phyloP scores from a whole-genome alignment of 2,329 filamentous ascomycete genomes.

The Fusarium veterinarium region DNA sequence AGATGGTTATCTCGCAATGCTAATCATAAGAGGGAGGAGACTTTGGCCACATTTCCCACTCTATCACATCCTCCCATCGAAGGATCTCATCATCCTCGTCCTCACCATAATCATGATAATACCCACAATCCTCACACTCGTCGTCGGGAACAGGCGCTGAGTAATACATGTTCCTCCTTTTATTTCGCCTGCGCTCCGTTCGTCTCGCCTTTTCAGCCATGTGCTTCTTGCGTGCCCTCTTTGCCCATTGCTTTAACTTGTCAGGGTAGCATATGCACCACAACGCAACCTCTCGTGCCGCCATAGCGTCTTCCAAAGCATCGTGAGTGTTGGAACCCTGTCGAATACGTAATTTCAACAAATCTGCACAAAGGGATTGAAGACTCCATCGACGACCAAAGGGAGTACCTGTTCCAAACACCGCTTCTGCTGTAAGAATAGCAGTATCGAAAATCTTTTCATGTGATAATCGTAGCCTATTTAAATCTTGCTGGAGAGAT shows the following conservation, averaged over 20 bases:
- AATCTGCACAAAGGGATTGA: background rate
- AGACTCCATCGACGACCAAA: background rate
- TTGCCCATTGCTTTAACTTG: background rate
- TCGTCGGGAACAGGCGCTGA: too few species aligned
- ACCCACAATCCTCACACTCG: background rate
- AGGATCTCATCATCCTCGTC: background rate
- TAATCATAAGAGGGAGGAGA: conserved; percentile 14
- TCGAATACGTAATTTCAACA: background rate
- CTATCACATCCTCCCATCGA: conserved; percentile 22
- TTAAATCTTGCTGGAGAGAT: background rate
- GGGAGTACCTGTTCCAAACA: background rate
- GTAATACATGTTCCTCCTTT: rapidly evolving
- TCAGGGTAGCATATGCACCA: conserved; percentile 1
- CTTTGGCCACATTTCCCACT: conserved; percentile 14
- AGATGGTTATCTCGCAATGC: background rate
- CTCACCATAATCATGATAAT: background rate
- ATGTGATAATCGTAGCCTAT: background rate
- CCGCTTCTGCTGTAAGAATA: background rate
- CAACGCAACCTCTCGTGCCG: background rate
- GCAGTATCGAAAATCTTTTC: background rate
- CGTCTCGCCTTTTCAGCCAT: background rate
- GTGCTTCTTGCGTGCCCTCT: background rate
- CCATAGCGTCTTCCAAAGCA: conserved; percentile 3
- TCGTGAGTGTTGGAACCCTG: background rate
- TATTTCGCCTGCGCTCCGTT: background rate